Evolutionary conservation across 495 filamentous ascomycete species (phyloP).

Genomic region (Podospora didyma): DNA sequence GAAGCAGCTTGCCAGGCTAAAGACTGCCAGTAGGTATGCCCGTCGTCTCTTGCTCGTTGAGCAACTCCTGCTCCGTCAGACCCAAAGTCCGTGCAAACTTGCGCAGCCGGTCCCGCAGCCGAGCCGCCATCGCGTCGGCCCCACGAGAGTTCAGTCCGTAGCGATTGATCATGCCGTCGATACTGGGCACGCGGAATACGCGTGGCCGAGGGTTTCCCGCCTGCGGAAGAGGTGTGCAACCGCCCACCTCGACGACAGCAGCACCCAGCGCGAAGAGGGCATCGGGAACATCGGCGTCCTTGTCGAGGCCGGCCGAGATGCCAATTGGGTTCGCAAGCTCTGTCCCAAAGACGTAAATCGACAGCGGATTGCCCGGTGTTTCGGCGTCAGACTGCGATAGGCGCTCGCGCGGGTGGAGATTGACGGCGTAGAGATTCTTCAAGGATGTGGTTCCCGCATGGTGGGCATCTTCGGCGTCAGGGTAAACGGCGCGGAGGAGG

Average conservation of each 20-base stretch:
- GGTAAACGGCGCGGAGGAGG: conserved; percentile 62
- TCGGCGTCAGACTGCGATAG: conserved; percentile 10
- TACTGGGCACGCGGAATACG: conserved; percentile 77
- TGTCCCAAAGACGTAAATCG: conserved; percentile 69
- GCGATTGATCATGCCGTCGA: conserved; percentile 87
- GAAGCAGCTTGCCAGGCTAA: conserved; percentile 66
- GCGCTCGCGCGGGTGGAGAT: conserved; percentile 73
- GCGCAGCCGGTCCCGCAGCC: conserved; percentile 71
- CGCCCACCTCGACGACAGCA: conserved; percentile 84
- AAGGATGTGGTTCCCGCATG: conserved; percentile 66
- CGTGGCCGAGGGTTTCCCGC: conserved; percentile 81
- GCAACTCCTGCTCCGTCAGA: conserved; percentile 63
- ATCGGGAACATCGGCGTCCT: conserved; percentile 82
- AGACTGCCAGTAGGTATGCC: conserved; percentile 68
- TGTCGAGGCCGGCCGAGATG: conserved; percentile 91
- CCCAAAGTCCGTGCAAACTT: conserved; percentile 69
- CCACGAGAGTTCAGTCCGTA: conserved; percentile 93
- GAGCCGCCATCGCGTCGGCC: conserved; percentile 77
- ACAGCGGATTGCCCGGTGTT: conserved; percentile 25
- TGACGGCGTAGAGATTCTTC: conserved; percentile 62
- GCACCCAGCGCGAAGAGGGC: conserved; percentile 77
- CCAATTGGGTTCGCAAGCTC: conserved; percentile 79
- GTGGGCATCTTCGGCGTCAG: conserved; percentile 91
- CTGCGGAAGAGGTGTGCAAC: conserved; percentile 80
- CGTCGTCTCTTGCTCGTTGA: conserved; percentile 64